Evolutionary conservation across 495 filamentous ascomycete species (phyloP), one percentile per base, ranked within the genome.

Genomic region (Aspergillus kassunensis): DNA sequence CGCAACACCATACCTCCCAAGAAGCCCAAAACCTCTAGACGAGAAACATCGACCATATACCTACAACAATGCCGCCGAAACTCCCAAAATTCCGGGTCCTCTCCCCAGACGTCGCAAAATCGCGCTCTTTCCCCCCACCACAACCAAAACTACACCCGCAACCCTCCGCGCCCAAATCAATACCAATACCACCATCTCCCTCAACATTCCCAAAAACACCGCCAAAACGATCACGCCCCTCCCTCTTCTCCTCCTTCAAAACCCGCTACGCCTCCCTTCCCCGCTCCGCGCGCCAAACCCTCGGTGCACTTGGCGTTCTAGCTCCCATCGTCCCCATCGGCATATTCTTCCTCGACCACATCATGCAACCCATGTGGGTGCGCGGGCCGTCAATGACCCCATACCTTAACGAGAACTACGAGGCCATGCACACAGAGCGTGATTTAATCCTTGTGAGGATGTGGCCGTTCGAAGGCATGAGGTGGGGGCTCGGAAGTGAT

Each of bases 331-430:
- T 88, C 23, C 86, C 86, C 1, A 78, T 86, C 23, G 63, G 79
- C 20, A 74, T 85, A 36, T 84, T 81, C 69, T 79, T 89, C 69
- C 80, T 82, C 43, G 72, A 77, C 40, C 73, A 86, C 58, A 71
- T 89, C 44, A 73, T 77, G 42, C 74, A 84, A 53, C 55, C 86
- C 23, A 81, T 82, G 58, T 75, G 75, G 69, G 82, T 90, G 55
- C 72, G 68, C 23, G 88, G 88, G 3, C 72, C 80, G 18, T 87
- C 82, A 13, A 92, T 92, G 88, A 88, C 85, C 47, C 88, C 88
- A 0, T 86, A 81, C 64, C 60, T 92, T 10, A 90, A 90, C 54
- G 72, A 82, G 34, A 75, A 83, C 41, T 84, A 69, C 61, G 74
- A 84, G 34, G 66, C 77, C 55, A 79, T 73, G 40, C 71, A 80